These are phyloP conservation scores for Lactarius akahatsu DNA, from an alignment of 768 basidiomycete genomes.

Conservation along the genomic window DNA sequence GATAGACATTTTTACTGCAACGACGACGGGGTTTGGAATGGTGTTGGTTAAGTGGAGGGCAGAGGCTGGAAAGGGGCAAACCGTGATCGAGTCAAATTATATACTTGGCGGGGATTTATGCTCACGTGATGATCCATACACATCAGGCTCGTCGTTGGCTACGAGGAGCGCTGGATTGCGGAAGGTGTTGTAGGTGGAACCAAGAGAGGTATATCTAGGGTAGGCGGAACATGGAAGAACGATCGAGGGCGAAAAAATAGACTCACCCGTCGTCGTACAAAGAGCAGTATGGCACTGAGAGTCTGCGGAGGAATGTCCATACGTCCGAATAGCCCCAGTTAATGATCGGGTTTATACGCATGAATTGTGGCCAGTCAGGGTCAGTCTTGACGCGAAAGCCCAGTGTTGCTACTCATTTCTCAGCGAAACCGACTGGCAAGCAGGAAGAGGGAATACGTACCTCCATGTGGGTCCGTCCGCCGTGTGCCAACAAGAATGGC, in stretches of 20 bases:
- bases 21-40: not conserved
- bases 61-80: slow-evolving; percentile 5
- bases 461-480: slow-evolving; percentile 89
- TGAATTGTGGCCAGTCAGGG: slow-evolving; percentile 82
- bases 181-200: slow-evolving; percentile 92
- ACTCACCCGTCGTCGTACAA: slow-evolving; percentile 87
- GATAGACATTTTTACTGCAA: slow-evolving; percentile 13
- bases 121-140: slow-evolving; percentile 29
- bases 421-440: not conserved
- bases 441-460: slow-evolving; percentile 46
- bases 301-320: slow-evolving; percentile 77
- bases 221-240: slow-evolving; percentile 3
- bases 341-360: slow-evolving; percentile 93
- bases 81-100: not conserved
- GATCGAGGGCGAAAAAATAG: not conserved
- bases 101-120: not conserved
- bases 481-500: slow-evolving; percentile 91
- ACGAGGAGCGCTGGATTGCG: slow-evolving; percentile 80
- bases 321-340: slow-evolving; percentile 91
- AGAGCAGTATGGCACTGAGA: slow-evolving; percentile 81
- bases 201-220: slow-evolving; percentile 91
- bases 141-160: slow-evolving; percentile 29
- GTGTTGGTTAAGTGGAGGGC: not conserved
- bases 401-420: slow-evolving; percentile 54
- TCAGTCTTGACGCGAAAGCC: slow-evolving; percentile 79